Base-by-base conservation (phyloP, 2,329 filamentous ascomycete species). In the Pseudocercospora fijiensis region DNA sequence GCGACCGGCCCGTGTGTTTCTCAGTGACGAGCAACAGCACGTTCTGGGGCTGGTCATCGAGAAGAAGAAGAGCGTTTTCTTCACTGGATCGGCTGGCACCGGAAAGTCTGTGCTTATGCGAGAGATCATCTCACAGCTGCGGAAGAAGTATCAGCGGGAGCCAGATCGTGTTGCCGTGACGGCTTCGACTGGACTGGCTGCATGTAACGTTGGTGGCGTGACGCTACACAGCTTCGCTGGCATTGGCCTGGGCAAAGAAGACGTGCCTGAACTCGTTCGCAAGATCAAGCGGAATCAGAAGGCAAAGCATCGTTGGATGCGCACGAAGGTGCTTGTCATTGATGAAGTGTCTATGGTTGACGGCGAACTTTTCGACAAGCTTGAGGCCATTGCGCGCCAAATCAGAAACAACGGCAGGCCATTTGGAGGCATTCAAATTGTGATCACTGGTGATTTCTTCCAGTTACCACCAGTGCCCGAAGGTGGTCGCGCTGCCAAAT, bases 321-420 rank as follows among this genome's bases (percentile, higher is more conserved):
- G 88, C 62, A 96, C 92, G 0, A 96, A 93, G 73, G 87, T 92
- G 11, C 84, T 99, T 24, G 84, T 99, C 69, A 86, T 99, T 71
- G 95, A 99, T 77, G 95, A 99, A 76, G 88, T 99, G 3, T 98
- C 95, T 11, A 99, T 99, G 96, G 93, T 99, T 4, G 95, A 99
- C 72, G 95, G 92, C 0, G 93, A 97, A 33, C 83, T 99, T 0
- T 99, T 98, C 70, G 95, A 99, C 80, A 99, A 99, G 77, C 84
- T 99, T 18, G 92, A 96, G 66, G 86, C 90, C 65, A 90, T 99
- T 69, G 94, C 93, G 13, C 86, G 94, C 61, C 86, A 83, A 3
- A 87, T 99, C 66, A 87, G 93, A 60, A 96, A 96, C 74, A 97
- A 96, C 71, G 93, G 91, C 9, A 86, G 91, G 9, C 90, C 95